Base-by-base conservation (phyloP, 768 basidiomycete species). In the Neoboletus subvelutipes region DNA sequence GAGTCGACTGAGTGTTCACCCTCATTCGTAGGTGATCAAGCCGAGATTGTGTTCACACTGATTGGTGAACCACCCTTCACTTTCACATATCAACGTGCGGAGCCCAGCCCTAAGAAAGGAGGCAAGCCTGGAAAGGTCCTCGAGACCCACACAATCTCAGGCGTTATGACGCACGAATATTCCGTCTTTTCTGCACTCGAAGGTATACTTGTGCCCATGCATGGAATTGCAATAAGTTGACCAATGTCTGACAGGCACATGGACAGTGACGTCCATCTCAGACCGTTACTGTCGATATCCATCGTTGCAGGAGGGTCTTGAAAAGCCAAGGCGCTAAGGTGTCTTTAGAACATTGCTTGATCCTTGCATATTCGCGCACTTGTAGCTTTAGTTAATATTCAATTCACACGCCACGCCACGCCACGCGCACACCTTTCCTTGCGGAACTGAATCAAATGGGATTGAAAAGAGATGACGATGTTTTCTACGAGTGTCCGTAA, bases 41-140 rank as follows among this genome's bases (percentile, higher is more conserved):
- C 96, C 18, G 92, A 94, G 72, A 97, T 99, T 57, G 75, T 88
- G 41, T 98, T 99, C 72, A 86, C 87, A 4, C 81, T 99, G 52
- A 78, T 87, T 33, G 97, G 97, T 45, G 89, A 92, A 68, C 89
- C 97, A 18, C 97, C 97, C 0, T 99, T 98, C 75, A 88, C 94
- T 1, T 98, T 99, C 74, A 94, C 94, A 0, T 95, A 95, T 73
- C 91, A 94, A 70, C 83, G 92, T 46, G 81, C 91, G 2, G 92
- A 92, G 71, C 79, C 85, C 20, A 80, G 78, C 49, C 71, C 76
- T 4, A 84, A 81, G 74, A 90, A 89, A 68, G 86, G 87, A 31
- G 81, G 82, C 48, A 86, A 82, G 62, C 77, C 83, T 41, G 85
- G 84, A 50, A 90, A 88, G 67, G 84, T 94, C n/a, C 79, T 95